A percentile compares a stretch with the other conserved stretches of the same genome.
Conservation (phyloP, 768 basidiomycete genomes). For the Cystoderma amianthinum region DNA sequence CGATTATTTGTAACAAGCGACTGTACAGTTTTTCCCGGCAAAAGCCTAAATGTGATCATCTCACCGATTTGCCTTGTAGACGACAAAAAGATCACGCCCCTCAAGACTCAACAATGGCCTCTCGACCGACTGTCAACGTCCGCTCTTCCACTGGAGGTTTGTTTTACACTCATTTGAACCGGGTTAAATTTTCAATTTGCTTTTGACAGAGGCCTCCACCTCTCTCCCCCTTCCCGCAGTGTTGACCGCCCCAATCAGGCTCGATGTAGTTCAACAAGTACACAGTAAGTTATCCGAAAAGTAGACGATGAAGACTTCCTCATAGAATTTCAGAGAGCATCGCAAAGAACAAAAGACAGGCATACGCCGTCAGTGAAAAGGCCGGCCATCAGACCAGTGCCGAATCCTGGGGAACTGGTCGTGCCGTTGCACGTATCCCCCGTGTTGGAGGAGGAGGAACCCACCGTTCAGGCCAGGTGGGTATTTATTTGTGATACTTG, state of each 20-base stretch:
- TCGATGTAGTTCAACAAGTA: conserved; percentile 97
- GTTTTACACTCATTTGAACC: conserved; percentile 9
- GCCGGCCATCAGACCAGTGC: conserved; percentile 99
- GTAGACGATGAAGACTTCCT: no score
- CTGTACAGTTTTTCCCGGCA: conserved; percentile 34
- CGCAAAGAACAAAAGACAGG: conserved; percentile 96
- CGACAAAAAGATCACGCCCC: conserved; percentile 36
- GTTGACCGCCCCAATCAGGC: conserved; percentile 94
- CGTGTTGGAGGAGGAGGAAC: conserved; percentile 99
- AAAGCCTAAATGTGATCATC: conserved; percentile 28
- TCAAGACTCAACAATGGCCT: conserved; percentile 78
- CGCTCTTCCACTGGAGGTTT: conserved; percentile 70
- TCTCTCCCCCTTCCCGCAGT: conserved; percentile 94
- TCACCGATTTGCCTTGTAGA: conserved; percentile 13
- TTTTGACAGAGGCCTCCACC: conserved; percentile 63
- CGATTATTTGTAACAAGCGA: conserved; percentile 7
- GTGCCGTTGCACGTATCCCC: conserved; percentile 99
- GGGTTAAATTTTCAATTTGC: not conserved
- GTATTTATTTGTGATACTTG: no score
- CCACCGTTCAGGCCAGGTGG: conserved; percentile 93
- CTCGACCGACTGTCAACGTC: conserved; percentile 87
- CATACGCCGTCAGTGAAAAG: conserved; percentile 94
- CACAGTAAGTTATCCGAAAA: conserved; percentile 90
- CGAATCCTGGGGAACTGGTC: conserved; percentile 99
- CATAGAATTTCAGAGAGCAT: conserved; percentile 70